Evolutionary conservation across 805 yeast species (phyloP).

Genomic region (Barnettozyma vustinii): DNA sequence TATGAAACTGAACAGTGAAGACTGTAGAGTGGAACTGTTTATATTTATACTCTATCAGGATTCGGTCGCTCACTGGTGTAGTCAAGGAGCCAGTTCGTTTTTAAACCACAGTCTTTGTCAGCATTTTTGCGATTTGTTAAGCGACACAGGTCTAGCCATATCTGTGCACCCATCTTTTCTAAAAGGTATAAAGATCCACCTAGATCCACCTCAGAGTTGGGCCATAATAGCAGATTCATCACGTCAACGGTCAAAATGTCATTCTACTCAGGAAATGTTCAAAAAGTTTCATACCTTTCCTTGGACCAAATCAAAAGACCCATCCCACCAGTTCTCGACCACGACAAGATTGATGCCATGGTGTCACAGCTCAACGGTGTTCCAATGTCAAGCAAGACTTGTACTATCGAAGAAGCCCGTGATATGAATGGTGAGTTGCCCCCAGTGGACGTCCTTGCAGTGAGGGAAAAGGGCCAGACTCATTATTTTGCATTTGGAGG

Average conservation of each 20-base stretch:
- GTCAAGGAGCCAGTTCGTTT: no score
- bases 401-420: constrained; percentile 35
- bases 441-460: constrained; percentile 72
- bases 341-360: constrained; percentile 74
- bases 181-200: neutral
- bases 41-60: no score
- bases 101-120: neutral
- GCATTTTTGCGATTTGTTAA: neutral
- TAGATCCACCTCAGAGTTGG: neutral
- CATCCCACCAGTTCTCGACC: constrained; percentile 78
- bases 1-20: neutral
- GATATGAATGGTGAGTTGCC: constrained; percentile 58
- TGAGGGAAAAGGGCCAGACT: constrained; percentile 54
- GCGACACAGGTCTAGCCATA: neutral
- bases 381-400: constrained; percentile 63
- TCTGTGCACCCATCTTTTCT: neutral
- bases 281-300: constrained; percentile 55
- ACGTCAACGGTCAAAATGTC: constrained; percentile 40
- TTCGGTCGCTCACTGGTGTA: no score
- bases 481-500: constrained; percentile 86
- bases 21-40: no score
- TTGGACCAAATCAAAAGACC: constrained; percentile 68
- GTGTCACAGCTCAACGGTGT: constrained; percentile 58
- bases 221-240: neutral
- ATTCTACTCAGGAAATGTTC: constrained; percentile 54